phyloP scores from a whole-genome alignment of 2,329 filamentous ascomycete genomes.

The Tolypocladium guangdongense region DNA sequence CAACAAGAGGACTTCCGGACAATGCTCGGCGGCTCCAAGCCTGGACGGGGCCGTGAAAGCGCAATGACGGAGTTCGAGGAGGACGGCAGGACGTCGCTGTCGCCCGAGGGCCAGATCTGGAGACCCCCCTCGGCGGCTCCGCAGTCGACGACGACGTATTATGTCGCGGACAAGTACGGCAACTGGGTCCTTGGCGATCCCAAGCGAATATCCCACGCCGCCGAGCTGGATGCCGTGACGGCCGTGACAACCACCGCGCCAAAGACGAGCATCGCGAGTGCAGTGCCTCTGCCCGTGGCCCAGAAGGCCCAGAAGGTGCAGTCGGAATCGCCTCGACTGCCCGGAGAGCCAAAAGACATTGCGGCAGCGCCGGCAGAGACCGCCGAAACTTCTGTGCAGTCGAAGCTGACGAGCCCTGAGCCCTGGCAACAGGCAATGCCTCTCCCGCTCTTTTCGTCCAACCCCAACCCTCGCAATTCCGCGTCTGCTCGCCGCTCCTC shows the following conservation, averaged over 20 bases:
- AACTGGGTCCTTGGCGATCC: slow-evolving; percentile 41
- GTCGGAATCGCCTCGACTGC: neutral
- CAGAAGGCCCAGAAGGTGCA: neutral
- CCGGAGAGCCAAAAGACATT: neutral
- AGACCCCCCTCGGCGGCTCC: slow-evolving; percentile 35
- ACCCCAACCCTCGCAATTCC: slow-evolving; percentile 11
- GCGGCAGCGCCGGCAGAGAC: neutral
- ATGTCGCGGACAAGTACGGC: slow-evolving; percentile 39
- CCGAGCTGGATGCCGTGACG: slow-evolving; percentile 13
- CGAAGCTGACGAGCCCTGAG: neutral
- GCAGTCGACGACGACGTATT: slow-evolving; percentile 33
- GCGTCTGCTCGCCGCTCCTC: slow-evolving; percentile 10
- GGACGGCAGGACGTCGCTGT: slow-evolving; percentile 28
- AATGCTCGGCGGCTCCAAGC: neutral
- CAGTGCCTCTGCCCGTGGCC: neutral
- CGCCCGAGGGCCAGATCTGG: slow-evolving; percentile 35
- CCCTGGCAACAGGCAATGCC: slow-evolving; percentile 4
- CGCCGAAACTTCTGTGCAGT: neutral
- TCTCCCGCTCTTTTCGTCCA: slow-evolving; percentile 13
- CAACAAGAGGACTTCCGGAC: neutral
- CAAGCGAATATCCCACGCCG: slow-evolving; percentile 15
- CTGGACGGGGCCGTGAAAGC: slow-evolving; percentile 24
- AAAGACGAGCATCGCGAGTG: slow-evolving; percentile 4
- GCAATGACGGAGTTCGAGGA: slow-evolving; percentile 43
- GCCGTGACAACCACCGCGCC: slow-evolving; percentile 6